These are phyloP conservation scores for Chrysoporthe deuterocubensis DNA, from an alignment of 2,329 filamentous ascomycete species.

Conservation along the genomic window DNA sequence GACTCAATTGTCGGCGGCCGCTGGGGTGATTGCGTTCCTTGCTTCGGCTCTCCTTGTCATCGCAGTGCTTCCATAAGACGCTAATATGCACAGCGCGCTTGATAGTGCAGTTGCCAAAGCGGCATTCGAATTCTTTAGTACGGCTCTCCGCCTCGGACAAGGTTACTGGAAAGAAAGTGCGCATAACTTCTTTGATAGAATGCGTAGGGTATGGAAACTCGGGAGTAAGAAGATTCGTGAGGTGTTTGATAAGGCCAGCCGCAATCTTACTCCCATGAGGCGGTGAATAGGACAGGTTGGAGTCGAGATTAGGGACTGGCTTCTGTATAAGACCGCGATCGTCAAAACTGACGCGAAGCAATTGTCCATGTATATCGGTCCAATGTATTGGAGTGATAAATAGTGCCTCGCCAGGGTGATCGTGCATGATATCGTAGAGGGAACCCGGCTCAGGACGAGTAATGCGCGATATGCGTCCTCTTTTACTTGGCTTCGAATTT, in stretches of 20 bases:
- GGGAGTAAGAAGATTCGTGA: slow-evolving; percentile 48
- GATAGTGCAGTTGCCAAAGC: slow-evolving; percentile 53
- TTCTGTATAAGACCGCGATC: slow-evolving; percentile 47
- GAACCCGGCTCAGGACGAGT: slow-evolving; percentile 52
- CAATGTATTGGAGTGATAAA: slow-evolving; percentile 59
- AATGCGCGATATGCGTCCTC: slow-evolving; percentile 37
- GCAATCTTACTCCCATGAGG: slow-evolving; percentile 47
- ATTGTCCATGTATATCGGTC: slow-evolving; percentile 55
- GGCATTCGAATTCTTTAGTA: slow-evolving; percentile 53
- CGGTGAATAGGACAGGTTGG: slow-evolving; percentile 16
- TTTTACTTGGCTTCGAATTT: slow-evolving; percentile 24
- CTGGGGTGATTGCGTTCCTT: too few relatives aligned
- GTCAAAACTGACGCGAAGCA: slow-evolving; percentile 53
- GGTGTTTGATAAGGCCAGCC: slow-evolving; percentile 45
- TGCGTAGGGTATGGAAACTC: slow-evolving; percentile 42
- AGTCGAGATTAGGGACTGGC: slow-evolving; percentile 42
- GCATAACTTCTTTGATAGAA: slow-evolving; percentile 49
- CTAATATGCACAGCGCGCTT: slow-evolving; percentile 51
- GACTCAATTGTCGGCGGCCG: slow-evolving; percentile 26
- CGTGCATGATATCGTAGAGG: slow-evolving; percentile 55
- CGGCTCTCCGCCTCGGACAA: slow-evolving; percentile 38
- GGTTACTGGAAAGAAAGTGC: slow-evolving; percentile 46
- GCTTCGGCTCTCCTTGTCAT: too few relatives aligned
- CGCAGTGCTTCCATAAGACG: slow-evolving; percentile 42
- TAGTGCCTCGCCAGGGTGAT: slow-evolving; percentile 51